A percentile compares a stretch with the other conserved stretches of the same genome.
Conservation (phyloP, 768 basidiomycete genomes). For the Cytidiella melzeri region DNA sequence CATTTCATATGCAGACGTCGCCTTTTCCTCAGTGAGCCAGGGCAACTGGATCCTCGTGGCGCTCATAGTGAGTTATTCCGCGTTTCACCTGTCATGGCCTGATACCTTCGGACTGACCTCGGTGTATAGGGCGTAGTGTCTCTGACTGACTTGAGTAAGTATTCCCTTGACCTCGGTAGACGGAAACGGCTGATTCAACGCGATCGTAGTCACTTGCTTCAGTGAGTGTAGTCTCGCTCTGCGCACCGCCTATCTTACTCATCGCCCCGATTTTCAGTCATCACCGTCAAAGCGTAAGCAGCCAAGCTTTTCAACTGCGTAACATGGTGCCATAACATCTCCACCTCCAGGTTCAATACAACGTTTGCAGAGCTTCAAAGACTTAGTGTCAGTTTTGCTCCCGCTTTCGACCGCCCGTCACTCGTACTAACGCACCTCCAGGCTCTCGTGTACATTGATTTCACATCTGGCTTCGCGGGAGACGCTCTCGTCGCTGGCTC, state of each 20-base stretch:
- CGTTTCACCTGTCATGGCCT: background rate
- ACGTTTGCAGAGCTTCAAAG: slow-evolving; percentile 31
- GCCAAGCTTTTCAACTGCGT: no score
- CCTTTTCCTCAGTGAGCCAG: slow-evolving; percentile 35
- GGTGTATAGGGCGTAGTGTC: slow-evolving; percentile 30
- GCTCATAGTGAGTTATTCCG: slow-evolving; percentile 38
- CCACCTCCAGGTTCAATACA: slow-evolving; percentile 32
- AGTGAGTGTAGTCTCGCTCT: background rate
- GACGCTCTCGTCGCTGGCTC: slow-evolving; percentile 46
- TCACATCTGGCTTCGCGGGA: slow-evolving; percentile 41
- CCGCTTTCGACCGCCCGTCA: background rate
- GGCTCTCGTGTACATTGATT: slow-evolving; percentile 47
- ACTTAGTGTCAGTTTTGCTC: slow-evolving; percentile 32
- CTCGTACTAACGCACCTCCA: slow-evolving; percentile 17
- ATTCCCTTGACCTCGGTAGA: no score
- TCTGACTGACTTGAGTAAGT: slow-evolving; percentile 38
- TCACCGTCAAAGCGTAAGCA: slow-evolving; percentile 47
- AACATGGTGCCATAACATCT: no score
- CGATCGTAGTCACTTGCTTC: slow-evolving; percentile 2
- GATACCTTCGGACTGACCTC: background rate
- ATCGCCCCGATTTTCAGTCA: slow-evolving; percentile 39
- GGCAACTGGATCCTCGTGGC: slow-evolving; percentile 36
- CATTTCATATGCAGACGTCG: background rate
- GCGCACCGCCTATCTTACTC: background rate
- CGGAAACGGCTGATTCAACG: no score